These are phyloP conservation scores for Dictyostelium capitatum DNA, from an alignment of 78 protist species.

Conservation along the genomic window DNA sequence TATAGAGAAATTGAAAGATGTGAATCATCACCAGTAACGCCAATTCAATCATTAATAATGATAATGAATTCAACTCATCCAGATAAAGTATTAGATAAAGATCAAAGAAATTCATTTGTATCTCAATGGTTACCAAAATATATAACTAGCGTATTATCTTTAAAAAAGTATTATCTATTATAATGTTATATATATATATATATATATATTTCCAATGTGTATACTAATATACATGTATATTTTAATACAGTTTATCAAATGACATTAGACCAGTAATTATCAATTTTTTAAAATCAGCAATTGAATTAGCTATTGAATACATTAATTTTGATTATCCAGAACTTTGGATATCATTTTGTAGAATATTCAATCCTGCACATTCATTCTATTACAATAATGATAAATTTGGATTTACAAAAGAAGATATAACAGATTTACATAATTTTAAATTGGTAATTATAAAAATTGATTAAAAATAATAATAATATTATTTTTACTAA, in stretches of 20 bases:
- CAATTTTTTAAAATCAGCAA: not conserved
- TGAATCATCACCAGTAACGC: not conserved
- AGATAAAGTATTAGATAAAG: not conserved
- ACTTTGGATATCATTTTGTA: constrained; percentile 31
- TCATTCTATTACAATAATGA: constrained; percentile 43
- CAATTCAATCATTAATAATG: not conserved
- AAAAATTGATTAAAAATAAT: not conserved
- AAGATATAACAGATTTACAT: not conserved
- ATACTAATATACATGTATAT: not conserved
- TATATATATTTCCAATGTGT: too few species aligned
- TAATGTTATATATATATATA: too few species aligned
- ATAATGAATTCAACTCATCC: not conserved
- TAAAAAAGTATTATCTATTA: too few species aligned
- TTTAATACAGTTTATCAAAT: not conserved
- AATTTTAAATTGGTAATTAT: not conserved
- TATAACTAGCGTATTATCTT: constrained; percentile 13
- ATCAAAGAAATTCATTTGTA: constrained; percentile 4
- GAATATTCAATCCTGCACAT: constrained; percentile 44
- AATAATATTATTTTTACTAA: not conserved
- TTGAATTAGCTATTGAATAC: not conserved
- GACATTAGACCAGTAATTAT: constrained; percentile 8
- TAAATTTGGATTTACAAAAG: constrained; percentile 21
- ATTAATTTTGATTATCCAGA: constrained; percentile 15
- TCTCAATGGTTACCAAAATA: constrained; percentile 25
- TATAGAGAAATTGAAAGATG: constrained; percentile 28